Evolutionary conservation across 495 filamentous ascomycete species (phyloP).

Genomic region (Articulospora tetracladia): DNA sequence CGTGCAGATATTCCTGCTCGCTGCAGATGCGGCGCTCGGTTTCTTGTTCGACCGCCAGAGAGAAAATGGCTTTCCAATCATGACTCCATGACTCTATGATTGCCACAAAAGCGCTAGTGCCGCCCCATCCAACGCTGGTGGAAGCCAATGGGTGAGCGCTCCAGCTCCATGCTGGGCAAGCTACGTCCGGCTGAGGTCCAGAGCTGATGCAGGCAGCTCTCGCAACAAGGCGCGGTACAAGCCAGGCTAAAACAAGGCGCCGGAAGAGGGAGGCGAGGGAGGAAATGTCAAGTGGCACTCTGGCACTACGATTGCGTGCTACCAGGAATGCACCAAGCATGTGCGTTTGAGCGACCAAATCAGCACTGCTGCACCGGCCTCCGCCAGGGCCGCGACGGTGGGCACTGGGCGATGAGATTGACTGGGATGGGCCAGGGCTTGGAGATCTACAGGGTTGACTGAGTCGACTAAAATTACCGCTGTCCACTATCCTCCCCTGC

Average conservation of each 20-base stretch:
- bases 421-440: neutral
- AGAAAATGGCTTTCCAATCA: slow-evolving; percentile 18
- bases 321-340: neutral
- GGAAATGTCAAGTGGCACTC: neutral
- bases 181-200: neutral
- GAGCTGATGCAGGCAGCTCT: neutral
- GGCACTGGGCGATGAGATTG: neutral
- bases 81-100: slow-evolving; percentile 19
- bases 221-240: neutral
- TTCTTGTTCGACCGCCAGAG: neutral
- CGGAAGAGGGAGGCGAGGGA: neutral
- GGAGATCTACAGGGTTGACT: slow-evolving; percentile 16
- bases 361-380: slow-evolving; percentile 9
- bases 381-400: neutral
- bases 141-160: neutral
- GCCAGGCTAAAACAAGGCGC: neutral
- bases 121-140: neutral
- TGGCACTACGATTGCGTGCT: slow-evolving; percentile 17
- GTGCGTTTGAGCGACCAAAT: neutral
- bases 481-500: neutral
- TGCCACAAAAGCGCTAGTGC: slow-evolving; percentile 6
- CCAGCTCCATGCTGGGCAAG: neutral
- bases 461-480: neutral
- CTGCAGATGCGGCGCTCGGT: neutral
- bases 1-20: neutral